These are phyloP conservation scores for Rhodocollybia butyracea DNA, from an alignment of 768 basidiomycete genomes.

Conservation along the genomic window DNA sequence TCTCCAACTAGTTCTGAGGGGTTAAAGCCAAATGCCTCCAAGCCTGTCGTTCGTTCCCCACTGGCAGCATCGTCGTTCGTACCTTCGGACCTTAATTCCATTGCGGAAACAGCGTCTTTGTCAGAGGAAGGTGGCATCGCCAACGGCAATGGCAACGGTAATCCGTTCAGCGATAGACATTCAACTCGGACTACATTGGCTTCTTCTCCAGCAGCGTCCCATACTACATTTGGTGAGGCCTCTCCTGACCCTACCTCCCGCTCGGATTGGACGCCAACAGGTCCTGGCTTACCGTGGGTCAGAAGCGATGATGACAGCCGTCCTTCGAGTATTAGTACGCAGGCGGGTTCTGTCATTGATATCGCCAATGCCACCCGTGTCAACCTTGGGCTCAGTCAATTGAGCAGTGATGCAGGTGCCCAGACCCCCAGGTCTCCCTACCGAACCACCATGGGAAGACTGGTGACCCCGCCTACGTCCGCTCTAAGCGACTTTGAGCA, in stretches of 20 bases:
- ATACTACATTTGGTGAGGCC: conserved; percentile 34
- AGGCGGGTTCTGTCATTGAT: conserved; percentile 55
- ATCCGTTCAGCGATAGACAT: conserved; percentile 70
- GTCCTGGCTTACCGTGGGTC: conserved; percentile 40
- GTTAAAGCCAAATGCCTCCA: conserved; percentile 33
- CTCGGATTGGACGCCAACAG: conserved; percentile 36
- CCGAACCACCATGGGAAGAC: conserved; percentile 60
- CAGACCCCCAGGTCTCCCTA: conserved; percentile 43
- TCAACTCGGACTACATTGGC: conserved; percentile 35
- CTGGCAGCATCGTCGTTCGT: conserved; percentile 71
- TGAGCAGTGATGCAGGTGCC: conserved; percentile 24
- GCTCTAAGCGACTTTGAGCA: conserved; percentile 45
- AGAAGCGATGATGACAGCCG: conserved; percentile 39
- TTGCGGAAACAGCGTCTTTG: conserved; percentile 30
- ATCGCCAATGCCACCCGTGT: conserved; percentile 67
- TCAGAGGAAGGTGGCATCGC: conserved; percentile 53
- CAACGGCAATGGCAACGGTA: too few relatives aligned
- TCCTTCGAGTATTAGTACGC: conserved; percentile 61
- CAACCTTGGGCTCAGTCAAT: conserved; percentile 49
- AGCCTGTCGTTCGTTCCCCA: conserved; percentile 57
- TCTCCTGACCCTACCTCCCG: conserved; percentile 22
- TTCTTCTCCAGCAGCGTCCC: conserved; percentile 33
- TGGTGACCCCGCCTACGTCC: conserved; percentile 44
- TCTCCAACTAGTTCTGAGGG: conserved; percentile 34
- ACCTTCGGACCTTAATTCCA: conserved; percentile 58